Evolutionary conservation across 2,329 filamentous ascomycete species (phyloP).

Genomic region (Colletotrichum gloeosporioides): DNA sequence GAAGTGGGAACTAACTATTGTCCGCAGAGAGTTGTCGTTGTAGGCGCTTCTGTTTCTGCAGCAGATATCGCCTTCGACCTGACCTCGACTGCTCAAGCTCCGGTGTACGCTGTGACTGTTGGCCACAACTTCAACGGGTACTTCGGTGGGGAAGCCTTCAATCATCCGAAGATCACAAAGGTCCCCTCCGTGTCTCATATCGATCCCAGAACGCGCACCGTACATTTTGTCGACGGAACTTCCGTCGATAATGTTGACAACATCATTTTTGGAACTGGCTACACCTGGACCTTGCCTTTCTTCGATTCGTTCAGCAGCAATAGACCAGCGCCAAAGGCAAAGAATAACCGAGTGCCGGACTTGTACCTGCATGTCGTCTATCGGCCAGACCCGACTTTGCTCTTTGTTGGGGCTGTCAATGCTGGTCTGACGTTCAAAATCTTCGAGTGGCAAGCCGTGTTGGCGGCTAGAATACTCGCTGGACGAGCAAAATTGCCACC

Average conservation of each 20-base stretch:
- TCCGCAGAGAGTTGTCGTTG: constrained; percentile 59
- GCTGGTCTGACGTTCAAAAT: constrained; percentile 70
- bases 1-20: accelerated
- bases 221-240: constrained; percentile 62
- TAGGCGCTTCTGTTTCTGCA: constrained; percentile 69
- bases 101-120: constrained; percentile 57
- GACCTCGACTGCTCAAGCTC: constrained; percentile 45
- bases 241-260: constrained; percentile 59
- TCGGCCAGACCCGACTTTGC: constrained; percentile 55
- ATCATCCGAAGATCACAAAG: constrained; percentile 54
- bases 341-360: constrained; percentile 60
- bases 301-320: constrained; percentile 35
- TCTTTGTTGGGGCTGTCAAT: constrained; percentile 63
- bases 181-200: constrained; percentile 54
- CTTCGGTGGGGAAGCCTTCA: constrained; percentile 64
- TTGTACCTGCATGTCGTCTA: constrained; percentile 65
- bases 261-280: constrained; percentile 73
- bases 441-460: constrained; percentile 72
- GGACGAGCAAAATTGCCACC: constrained; percentile 55
- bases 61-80: constrained; percentile 65
- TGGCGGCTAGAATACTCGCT: constrained; percentile 62
- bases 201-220: constrained; percentile 42
- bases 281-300: constrained; percentile 68
- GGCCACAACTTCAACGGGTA: constrained; percentile 57
- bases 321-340: constrained; percentile 24